phyloP scores from a whole-genome alignment of 495 filamentous ascomycete genomes.

The Cryomyces minteri region DNA sequence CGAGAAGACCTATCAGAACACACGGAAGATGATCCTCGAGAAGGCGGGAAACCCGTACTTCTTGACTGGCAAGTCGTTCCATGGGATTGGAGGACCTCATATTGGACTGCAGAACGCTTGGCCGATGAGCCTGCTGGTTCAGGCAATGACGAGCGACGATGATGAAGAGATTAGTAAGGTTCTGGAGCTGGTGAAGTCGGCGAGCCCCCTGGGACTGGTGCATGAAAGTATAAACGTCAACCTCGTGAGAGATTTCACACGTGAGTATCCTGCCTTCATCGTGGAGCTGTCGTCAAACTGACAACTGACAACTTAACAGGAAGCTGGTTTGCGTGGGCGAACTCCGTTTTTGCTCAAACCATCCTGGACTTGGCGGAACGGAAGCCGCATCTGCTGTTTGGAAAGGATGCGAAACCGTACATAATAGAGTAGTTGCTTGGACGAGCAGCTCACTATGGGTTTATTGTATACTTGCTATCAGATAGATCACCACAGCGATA shows the following conservation, averaged over 20 bases:
- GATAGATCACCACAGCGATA: no score
- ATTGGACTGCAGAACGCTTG: slow-evolving; percentile 81
- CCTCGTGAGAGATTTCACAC: slow-evolving; percentile 51
- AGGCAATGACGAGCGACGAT: slow-evolving; percentile 77
- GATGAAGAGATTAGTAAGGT: slow-evolving; percentile 63
- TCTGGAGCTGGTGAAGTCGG: slow-evolving; percentile 53
- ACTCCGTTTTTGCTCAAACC: slow-evolving; percentile 88
- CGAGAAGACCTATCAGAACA: slow-evolving; percentile 70
- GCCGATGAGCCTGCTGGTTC: slow-evolving; percentile 87
- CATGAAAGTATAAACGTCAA: slow-evolving; percentile 90
- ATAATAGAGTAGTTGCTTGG: slow-evolving; percentile 7
- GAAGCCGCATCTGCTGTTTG: slow-evolving; percentile 80
- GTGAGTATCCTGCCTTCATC: slow-evolving; percentile 24
- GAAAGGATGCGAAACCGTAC: slow-evolving; percentile 24
- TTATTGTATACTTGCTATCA: no score
- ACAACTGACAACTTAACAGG: slow-evolving; percentile 24
- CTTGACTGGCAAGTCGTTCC: slow-evolving; percentile 57
- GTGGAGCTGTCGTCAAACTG: slow-evolving; percentile 12
- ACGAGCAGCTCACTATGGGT: not conserved
- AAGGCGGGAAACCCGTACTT: slow-evolving; percentile 78
- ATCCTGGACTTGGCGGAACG: slow-evolving; percentile 74
- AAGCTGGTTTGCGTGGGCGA: slow-evolving; percentile 97
- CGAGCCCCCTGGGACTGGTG: slow-evolving; percentile 58
- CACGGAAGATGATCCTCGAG: slow-evolving; percentile 72
- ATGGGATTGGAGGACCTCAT: slow-evolving; percentile 76